Evolutionary conservation across 306 rosid genomes (phyloP).

Genomic region (Prunus padus): DNA sequence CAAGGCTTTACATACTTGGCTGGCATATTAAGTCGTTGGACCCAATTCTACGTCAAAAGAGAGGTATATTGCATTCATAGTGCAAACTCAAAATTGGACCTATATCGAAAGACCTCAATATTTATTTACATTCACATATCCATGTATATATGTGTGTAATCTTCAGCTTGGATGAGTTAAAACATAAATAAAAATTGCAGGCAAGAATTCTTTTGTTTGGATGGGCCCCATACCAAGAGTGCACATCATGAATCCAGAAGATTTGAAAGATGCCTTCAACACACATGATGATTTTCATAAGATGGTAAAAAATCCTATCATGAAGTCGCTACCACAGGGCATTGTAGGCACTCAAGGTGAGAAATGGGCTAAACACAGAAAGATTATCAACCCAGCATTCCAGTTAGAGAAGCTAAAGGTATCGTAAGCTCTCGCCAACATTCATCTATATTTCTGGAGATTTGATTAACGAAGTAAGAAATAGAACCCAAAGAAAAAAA

Average conservation of each 20-base stretch:
- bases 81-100: too few species aligned
- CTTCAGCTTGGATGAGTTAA: neutral
- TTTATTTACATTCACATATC: neutral
- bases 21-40: too few species aligned
- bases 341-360: neutral
- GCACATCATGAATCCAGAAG: conserved; percentile 40
- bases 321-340: neutral
- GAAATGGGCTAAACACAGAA: conserved; percentile 35
- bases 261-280: conserved; percentile 38
- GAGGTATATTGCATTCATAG: too few species aligned
- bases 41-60: too few species aligned
- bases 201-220: conserved; percentile 47
- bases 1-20: too few species aligned
- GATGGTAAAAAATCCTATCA: conserved; percentile 1
- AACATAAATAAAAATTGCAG: conserved; percentile 3
- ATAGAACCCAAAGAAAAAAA: too few species aligned
- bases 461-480: neutral
- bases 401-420: conserved; percentile 34
- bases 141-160: too few species aligned
- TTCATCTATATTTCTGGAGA: neutral
- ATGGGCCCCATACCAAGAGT: conserved; percentile 42
- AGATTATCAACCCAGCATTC: conserved; percentile 32
- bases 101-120: too few species aligned
- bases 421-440: neutral
- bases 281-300: conserved; percentile 15